A percentile compares a stretch with the other conserved stretches of the same genome.
phyloP scores from a whole-genome alignment of 1,284 basidiomycete genomes.

The Schizophyllum commune region DNA sequence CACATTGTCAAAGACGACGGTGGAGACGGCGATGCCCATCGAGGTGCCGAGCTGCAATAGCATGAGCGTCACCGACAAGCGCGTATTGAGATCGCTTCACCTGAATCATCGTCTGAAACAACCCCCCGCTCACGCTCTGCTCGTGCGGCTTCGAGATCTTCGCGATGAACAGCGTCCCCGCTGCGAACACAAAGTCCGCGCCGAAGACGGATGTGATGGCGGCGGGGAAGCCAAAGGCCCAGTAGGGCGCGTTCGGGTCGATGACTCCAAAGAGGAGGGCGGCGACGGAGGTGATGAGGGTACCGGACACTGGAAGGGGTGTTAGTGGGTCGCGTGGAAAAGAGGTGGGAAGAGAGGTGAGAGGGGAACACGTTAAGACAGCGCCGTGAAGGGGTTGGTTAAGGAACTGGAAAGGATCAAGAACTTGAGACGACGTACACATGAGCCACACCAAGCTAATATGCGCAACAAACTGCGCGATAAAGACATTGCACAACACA shows the following conservation, averaged over 20 bases:
- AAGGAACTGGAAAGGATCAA: not conserved
- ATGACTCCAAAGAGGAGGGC: constrained; percentile 72
- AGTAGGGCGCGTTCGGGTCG: constrained; percentile 54
- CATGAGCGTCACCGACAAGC: too few relatives aligned
- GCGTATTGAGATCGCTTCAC: too few relatives aligned
- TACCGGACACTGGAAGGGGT: constrained; percentile 37
- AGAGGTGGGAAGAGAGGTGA: not conserved
- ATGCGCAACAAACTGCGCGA: constrained; percentile 52
- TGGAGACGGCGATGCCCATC: constrained; percentile 69
- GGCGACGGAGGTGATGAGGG: constrained; percentile 52
- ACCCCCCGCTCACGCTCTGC: constrained; percentile 70
- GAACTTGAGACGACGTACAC: constrained; percentile 37
- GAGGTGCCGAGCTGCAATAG: constrained; percentile 55
- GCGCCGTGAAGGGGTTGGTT: not conserved
- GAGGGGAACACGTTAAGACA: not conserved
- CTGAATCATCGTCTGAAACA: constrained; percentile 74
- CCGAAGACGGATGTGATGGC: constrained; percentile 69
- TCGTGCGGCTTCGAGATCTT: constrained; percentile 69
- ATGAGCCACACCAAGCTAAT: constrained; percentile 51
- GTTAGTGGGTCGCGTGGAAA: not conserved
- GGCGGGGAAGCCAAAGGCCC: constrained; percentile 77
- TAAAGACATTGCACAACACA: constrained; percentile 61
- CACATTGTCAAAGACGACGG: constrained; percentile 62
- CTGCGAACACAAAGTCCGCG: constrained; percentile 73
- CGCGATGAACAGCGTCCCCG: constrained; percentile 72